A percentile compares a stretch with the other conserved stretches of the same genome.
Evolutionary conservation across 352 stramenopile genomes (phyloP).

Genomic region (Saprolegnia diclina): DNA sequence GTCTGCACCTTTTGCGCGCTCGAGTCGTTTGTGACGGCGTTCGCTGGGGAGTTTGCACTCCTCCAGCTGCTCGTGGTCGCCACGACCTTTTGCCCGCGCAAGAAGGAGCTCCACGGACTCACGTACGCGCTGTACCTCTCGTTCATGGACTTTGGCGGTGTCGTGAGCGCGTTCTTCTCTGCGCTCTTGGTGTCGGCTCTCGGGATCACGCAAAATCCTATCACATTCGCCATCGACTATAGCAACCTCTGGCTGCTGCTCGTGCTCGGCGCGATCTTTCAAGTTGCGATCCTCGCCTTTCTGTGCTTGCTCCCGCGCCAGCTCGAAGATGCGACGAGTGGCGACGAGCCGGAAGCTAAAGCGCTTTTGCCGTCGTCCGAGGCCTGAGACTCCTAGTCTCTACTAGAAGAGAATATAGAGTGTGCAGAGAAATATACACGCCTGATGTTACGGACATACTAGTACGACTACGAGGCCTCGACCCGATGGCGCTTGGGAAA

Average conservation of each 20-base stretch:
- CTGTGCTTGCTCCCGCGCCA: constrained; percentile 65
- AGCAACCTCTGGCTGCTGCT: constrained; percentile 55
- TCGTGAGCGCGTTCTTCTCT: constrained; percentile 58
- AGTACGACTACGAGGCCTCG: no score
- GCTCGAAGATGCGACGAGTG: constrained; percentile 27
- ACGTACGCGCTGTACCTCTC: constrained; percentile 78
- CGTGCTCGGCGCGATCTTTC: constrained; percentile 45
- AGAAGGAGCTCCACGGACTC: constrained; percentile 51
- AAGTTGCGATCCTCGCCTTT: constrained; percentile 65
- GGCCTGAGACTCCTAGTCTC: no score
- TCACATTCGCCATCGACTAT: constrained; percentile 56
- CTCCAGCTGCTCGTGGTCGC: constrained; percentile 75
- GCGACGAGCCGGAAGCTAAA: no score
- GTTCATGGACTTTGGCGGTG: constrained; percentile 81
- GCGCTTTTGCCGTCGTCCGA: no score
- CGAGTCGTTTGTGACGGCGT: constrained; percentile 72
- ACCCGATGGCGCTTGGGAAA: no score
- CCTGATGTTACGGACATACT: neutral
- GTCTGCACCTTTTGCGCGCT: constrained; percentile 58
- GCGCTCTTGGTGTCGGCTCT: constrained; percentile 48
- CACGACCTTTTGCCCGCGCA: constrained; percentile 67
- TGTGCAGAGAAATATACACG: neutral
- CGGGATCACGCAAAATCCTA: constrained; percentile 51
- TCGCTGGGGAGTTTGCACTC: constrained; percentile 74
- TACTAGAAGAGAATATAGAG: neutral